A percentile compares a stretch with the other conserved stretches of the same genome.
Evolutionary conservation across 2,329 filamentous ascomycete species (phyloP).

Genomic region (Cordyceps farinosa): DNA sequence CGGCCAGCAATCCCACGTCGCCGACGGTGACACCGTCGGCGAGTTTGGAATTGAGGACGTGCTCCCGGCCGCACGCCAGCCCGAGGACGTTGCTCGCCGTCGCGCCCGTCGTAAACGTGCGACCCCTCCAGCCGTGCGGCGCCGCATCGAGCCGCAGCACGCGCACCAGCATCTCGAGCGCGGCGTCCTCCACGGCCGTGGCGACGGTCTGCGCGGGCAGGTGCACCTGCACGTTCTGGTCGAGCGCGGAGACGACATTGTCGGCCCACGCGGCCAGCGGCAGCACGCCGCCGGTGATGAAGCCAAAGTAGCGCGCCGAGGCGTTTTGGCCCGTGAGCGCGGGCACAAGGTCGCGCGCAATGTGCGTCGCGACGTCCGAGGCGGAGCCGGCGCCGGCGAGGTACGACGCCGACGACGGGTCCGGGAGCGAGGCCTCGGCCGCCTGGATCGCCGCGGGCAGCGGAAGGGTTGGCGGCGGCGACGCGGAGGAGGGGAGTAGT

Average conservation of each 20-base stretch:
- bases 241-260: conserved; percentile 73
- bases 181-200: conserved; percentile 71
- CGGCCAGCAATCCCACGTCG: conserved; percentile 64
- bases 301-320: conserved; percentile 75
- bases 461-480: conserved; percentile 39
- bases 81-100: conserved; percentile 83
- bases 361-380: conserved; percentile 37
- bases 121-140: conserved; percentile 53
- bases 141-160: conserved; percentile 53
- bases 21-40: conserved; percentile 48
- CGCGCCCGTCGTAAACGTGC: conserved; percentile 56
- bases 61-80: conserved; percentile 62
- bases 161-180: conserved; percentile 65
- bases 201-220: conserved; percentile 70
- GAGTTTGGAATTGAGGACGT: conserved; percentile 45
- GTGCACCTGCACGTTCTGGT: conserved; percentile 84
- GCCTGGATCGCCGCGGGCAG: conserved; percentile 29
- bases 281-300: conserved; percentile 78
- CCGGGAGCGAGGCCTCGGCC: conserved; percentile 41
- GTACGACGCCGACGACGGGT: conserved; percentile 27
- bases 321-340: conserved; percentile 65
- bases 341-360: conserved; percentile 45
- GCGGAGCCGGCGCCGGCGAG: conserved; percentile 28
- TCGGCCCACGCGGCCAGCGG: conserved; percentile 80
- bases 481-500: conserved; percentile 10